A percentile compares a stretch with the other conserved stretches of the same genome.
Conservation (phyloP, 2,329 filamentous ascomycete species). For the Lachnellula hyalina region DNA sequence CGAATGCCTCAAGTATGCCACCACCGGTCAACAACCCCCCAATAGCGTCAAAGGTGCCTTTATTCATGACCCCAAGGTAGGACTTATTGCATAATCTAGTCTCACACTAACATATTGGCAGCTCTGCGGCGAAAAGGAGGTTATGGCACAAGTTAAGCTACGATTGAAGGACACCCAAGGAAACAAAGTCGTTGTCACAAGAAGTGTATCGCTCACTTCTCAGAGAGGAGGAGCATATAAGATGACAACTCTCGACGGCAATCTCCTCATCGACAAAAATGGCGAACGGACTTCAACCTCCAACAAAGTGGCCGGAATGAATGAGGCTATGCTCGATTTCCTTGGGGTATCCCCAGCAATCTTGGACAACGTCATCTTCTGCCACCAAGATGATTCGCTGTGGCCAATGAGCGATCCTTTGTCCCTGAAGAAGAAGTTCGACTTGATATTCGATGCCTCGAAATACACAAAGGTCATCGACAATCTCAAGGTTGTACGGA, state of each 20-base stretch:
- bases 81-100: not conserved
- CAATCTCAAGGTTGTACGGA: conserved; percentile 81
- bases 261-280: conserved; percentile 68
- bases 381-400: conserved; percentile 94
- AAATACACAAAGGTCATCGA: conserved; percentile 98
- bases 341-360: conserved; percentile 87
- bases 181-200: conserved; percentile 73
- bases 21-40: conserved; percentile 86
- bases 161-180: conserved; percentile 77
- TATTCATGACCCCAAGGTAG: conserved; percentile 89
- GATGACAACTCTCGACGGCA: conserved; percentile 75
- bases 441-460: conserved; percentile 94
- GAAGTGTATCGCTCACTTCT: conserved; percentile 79
- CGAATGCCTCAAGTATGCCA: conserved; percentile 96
- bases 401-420: conserved; percentile 92
- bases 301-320: conserved; percentile 73
- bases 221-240: conserved; percentile 68
- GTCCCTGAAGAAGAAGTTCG: conserved; percentile 86
- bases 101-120: conserved; percentile 30
- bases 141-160: conserved; percentile 86
- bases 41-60: conserved; percentile 89
- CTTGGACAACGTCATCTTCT: conserved; percentile 94
- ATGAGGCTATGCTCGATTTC: conserved; percentile 76
- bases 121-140: conserved; percentile 79
- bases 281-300: conserved; percentile 77